phyloP scores from a whole-genome alignment of 208 protist genomes.

The Endotrypanum monterogeii region DNA sequence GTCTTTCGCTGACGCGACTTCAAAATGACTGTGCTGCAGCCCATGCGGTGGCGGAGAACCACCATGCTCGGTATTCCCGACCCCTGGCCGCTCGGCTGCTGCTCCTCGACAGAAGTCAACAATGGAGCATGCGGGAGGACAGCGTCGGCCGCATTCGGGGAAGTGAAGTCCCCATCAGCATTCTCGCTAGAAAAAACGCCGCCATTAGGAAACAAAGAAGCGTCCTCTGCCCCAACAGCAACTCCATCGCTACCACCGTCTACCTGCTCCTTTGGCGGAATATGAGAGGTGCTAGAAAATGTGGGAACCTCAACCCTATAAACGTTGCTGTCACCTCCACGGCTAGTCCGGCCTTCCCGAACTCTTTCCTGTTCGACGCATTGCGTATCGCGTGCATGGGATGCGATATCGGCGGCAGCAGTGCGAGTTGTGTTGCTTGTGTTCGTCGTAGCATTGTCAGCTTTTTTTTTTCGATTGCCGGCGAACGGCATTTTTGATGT shows the following conservation, averaged over 20 bases:
- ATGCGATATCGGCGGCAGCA: not conserved
- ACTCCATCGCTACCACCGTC: not conserved
- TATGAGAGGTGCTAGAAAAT: not conserved
- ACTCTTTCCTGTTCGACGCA: not conserved
- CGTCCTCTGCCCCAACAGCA: not conserved
- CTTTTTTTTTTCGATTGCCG: no score
- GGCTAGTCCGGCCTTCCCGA: not conserved
- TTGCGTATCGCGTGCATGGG: not conserved
- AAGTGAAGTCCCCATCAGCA: not conserved
- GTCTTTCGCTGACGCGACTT: slow-evolving; percentile 25
- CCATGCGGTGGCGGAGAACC: slow-evolving; percentile 58
- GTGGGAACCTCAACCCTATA: not conserved
- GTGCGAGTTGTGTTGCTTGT: not conserved
- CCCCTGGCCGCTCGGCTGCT: not conserved
- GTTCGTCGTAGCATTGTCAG: not conserved
- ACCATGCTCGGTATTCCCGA: slow-evolving; percentile 23
- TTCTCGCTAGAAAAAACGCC: not conserved
- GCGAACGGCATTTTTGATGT: not conserved
- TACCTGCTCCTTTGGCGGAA: not conserved
- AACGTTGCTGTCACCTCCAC: not conserved
- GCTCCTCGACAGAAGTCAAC: slow-evolving; percentile 17
- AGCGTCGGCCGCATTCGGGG: not conserved
- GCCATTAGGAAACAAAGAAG: not conserved
- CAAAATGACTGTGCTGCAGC: slow-evolving; percentile 46
- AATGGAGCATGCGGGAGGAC: not conserved